A percentile compares a stretch with the other conserved stretches of the same genome.
phyloP scores from a whole-genome alignment of 2,329 filamentous ascomycete genomes.

The Trichoderma lentiforme region DNA sequence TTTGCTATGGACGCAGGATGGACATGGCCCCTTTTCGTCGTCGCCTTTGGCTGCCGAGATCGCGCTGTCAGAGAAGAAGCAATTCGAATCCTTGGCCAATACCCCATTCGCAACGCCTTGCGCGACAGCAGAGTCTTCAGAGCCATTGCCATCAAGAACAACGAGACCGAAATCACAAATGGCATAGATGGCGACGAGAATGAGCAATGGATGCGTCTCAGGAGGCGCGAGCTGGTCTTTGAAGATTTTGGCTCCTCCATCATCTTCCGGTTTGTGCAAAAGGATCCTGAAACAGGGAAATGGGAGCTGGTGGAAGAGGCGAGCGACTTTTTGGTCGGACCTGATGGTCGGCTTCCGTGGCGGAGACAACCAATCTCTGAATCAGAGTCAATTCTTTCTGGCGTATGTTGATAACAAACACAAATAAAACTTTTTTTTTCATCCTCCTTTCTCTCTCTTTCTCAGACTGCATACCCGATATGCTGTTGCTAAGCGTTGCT shows the following conservation, averaged over 20 bases:
- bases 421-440: not conserved
- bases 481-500: not conserved
- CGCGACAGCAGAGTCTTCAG: slow-evolving; percentile 41
- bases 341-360: slow-evolving; percentile 35
- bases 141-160: slow-evolving; percentile 39
- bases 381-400: slow-evolving; percentile 31
- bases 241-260: slow-evolving; percentile 37
- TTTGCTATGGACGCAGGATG: slow-evolving; percentile 47
- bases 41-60: slow-evolving; percentile 41
- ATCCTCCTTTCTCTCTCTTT: not conserved
- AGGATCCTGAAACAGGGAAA: slow-evolving; percentile 28
- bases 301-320: slow-evolving; percentile 41
- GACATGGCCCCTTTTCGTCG: slow-evolving; percentile 43
- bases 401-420: slow-evolving; percentile 25
- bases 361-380: slow-evolving; percentile 36
- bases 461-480: not conserved
- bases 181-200: slow-evolving; percentile 31
- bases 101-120: slow-evolving; percentile 43
- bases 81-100: slow-evolving; percentile 38
- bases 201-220: slow-evolving; percentile 40
- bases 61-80: slow-evolving; percentile 38
- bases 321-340: slow-evolving; percentile 30
- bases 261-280: slow-evolving; percentile 37
- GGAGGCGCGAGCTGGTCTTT: slow-evolving; percentile 38
- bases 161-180: slow-evolving; percentile 34